Evolutionary conservation across 1,284 basidiomycete genomes (phyloP), one percentile per base, ranked within the genome.

Genomic region (Cerioporus squamosus): DNA sequence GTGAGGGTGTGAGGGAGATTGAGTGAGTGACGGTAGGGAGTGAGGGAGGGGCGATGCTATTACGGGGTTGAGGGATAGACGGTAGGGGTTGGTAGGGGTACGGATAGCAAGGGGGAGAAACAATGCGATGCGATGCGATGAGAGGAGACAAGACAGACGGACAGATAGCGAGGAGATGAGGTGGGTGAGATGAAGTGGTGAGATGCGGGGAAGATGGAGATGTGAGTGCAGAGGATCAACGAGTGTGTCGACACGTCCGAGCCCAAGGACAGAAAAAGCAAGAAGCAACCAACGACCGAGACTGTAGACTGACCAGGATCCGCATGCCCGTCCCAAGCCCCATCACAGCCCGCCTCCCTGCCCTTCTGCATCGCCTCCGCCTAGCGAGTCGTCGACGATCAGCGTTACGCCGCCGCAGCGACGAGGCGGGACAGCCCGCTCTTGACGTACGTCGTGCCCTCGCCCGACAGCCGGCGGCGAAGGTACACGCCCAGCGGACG

Each of bases 371-470:
- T 12, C 47, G 42, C 24, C 43, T 33, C 29, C 47, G 54, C 24
- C 44, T 36, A 2, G 20, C 12, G 20, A 9, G 50, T 33, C n/a
- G 20, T 29, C 6, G 33, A 22, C n/a, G 38, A n/a, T 2, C 8
- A 14, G 24, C 14, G 33, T 17, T 36, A 64, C n/a, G 59, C 59
- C 1, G 62, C 59, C 24, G 51, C 59, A 15, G 61, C 66, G 36
- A 72, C 69, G 53, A 66, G 60, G 53, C 61, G 59, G 44, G 69
- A 70, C 38, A 72, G 61, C 20, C 66, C 61, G 63, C 70, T 72
- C 60, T 63, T 66, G 48, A 70, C 64, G 60, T 72, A 72, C 26
- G 52, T 52, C 56, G 65, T 67, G n/a, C 61, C 61, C 24, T 51
- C 50, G 22, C 56, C 59, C 18, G 57, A 44, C 3, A 60, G 58